Evolutionary conservation across 495 filamentous ascomycete species (phyloP).

Genomic region (Penicillium longicatenatum): DNA sequence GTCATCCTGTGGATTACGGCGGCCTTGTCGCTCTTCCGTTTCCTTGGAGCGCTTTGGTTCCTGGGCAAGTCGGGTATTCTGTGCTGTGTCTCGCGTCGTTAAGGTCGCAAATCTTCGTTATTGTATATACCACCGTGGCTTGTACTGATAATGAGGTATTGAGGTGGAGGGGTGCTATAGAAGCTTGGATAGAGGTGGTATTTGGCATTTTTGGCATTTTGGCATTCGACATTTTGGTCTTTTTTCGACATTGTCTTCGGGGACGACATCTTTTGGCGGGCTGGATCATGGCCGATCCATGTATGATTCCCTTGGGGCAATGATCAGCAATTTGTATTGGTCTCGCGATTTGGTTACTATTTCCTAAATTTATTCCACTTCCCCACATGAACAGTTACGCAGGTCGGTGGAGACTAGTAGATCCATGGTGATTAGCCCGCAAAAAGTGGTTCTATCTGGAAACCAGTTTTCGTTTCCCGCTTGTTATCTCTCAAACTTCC

Average conservation of each 20-base stretch:
- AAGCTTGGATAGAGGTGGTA: constrained; percentile 15
- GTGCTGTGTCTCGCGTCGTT: constrained; percentile 82
- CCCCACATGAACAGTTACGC: neutral
- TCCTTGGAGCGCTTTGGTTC: constrained; percentile 89
- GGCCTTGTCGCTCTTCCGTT: constrained; percentile 76
- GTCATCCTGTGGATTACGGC: constrained; percentile 89
- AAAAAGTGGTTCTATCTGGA: no score
- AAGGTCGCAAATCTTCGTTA: constrained; percentile 7
- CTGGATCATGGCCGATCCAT: constrained; percentile 11
- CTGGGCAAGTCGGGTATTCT: constrained; percentile 84
- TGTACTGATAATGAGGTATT: constrained; percentile 13
- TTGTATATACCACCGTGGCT: constrained; percentile 25
- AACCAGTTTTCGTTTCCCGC: neutral
- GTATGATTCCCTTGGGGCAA: constrained; percentile 7
- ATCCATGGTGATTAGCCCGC: no score
- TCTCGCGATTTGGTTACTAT: neutral
- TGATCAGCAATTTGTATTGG: constrained; percentile 1
- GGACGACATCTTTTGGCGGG: constrained; percentile 9
- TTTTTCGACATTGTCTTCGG: constrained; percentile 12
- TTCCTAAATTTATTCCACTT: neutral
- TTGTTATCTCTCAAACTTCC: no score
- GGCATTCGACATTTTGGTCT: constrained; percentile 8
- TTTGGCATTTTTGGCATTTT: constrained; percentile 6
- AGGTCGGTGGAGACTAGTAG: neutral
- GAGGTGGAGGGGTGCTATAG: constrained; percentile 14